Conservation (phyloP, 2,329 filamentous ascomycete genomes). For the Neopestalotiopsis clavispora region DNA sequence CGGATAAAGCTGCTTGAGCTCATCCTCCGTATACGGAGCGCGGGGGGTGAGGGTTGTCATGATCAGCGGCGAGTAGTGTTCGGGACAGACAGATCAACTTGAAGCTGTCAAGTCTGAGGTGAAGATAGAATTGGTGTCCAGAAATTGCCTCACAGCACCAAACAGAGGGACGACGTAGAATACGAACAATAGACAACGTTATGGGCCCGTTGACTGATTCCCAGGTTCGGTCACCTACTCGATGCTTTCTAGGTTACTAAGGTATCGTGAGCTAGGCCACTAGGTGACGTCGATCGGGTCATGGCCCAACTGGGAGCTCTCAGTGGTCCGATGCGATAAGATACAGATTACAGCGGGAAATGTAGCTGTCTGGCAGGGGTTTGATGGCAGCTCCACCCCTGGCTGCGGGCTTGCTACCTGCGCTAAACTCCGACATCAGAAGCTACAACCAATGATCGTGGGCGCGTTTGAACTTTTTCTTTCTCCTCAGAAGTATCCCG, state of each 20-base stretch:
- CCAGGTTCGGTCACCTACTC: not conserved
- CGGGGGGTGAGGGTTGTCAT: conserved; percentile 85
- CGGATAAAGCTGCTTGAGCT: conserved; percentile 84
- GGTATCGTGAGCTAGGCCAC: not conserved
- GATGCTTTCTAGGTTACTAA: not conserved
- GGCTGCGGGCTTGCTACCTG: not conserved
- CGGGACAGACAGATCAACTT: not conserved
- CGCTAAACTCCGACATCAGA: not conserved
- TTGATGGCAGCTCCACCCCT: not conserved
- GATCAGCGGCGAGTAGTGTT: conserved; percentile 19
- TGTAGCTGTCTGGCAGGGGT: not conserved
- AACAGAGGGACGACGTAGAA: not conserved
- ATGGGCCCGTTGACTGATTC: not conserved
- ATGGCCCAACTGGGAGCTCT: not conserved
- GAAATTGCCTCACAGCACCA: not conserved
- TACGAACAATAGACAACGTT: not conserved
- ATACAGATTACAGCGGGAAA: not conserved
- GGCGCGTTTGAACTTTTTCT: not conserved
- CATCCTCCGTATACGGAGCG: conserved; percentile 77
- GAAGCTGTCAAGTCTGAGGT: not conserved
- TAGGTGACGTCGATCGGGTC: conserved; percentile 5
- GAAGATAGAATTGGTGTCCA: not conserved
- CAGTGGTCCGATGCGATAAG: not conserved
- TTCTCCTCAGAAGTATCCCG: not conserved
- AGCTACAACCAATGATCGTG: not conserved